Evolutionary conservation across 306 rosid species (phyloP).

Genomic region (Prunus mume): DNA sequence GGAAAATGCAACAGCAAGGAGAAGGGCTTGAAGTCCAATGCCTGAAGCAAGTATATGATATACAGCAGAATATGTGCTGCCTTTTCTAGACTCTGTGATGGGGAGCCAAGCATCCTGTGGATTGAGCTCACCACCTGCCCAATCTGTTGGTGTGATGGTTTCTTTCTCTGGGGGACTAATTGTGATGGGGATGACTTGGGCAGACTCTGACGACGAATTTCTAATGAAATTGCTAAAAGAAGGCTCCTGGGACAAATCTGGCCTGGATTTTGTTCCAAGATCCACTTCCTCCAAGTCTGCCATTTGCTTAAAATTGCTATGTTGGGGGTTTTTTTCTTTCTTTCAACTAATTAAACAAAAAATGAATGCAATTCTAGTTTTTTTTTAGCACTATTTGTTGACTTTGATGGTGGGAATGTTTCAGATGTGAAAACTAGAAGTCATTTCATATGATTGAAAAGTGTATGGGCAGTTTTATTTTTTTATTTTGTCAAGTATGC

Average conservation of each 20-base stretch:
- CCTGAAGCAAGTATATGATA: conserved; percentile 62
- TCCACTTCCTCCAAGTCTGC: neutral
- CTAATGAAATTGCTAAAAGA: neutral
- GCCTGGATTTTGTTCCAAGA: neutral
- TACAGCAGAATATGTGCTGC: conserved; percentile 53
- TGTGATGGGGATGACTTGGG: neutral
- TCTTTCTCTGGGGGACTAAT: neutral
- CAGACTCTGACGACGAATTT: neutral
- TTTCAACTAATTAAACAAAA: neutral
- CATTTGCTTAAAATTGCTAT: no score
- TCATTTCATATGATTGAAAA: neutral
- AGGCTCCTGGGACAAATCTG: neutral
- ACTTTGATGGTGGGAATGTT: neutral
- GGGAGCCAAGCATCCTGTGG: conserved; percentile 71
- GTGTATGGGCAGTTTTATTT: neutral
- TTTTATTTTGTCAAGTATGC: neutral
- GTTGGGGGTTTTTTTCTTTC: no score
- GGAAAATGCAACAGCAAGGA: conserved; percentile 54
- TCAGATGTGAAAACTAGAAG: neutral
- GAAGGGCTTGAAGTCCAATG: conserved; percentile 56
- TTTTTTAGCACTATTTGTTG: neutral
- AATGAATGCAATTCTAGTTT: neutral
- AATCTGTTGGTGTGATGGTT: neutral
- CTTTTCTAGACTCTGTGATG: conserved; percentile 61
- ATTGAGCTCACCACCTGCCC: conserved; percentile 25